These are phyloP conservation scores for Plantago lanceolata DNA, from an alignment of 305 asterid genomes.

Conservation along the genomic window DNA sequence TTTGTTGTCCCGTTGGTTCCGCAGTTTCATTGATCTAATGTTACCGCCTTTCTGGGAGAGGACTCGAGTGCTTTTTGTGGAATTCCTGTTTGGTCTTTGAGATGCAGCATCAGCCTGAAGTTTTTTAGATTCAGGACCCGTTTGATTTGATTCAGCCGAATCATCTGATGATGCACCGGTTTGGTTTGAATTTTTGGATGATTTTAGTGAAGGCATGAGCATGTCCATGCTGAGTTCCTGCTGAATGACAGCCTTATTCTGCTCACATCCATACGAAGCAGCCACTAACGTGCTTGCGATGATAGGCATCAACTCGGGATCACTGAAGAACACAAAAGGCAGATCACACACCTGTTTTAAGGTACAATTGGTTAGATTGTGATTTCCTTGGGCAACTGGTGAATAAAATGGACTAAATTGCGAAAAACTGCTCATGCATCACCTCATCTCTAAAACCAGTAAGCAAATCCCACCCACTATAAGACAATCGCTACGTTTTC, in stretches of 20 bases:
- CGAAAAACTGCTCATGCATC: background rate
- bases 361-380: conserved; percentile 27
- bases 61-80: conserved; percentile 37
- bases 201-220: conserved; percentile 81
- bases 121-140: conserved; percentile 42
- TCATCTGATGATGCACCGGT: conserved; percentile 36
- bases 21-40: conserved; percentile 38
- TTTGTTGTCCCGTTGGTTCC: conserved; percentile 61
- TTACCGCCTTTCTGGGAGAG: conserved; percentile 47
- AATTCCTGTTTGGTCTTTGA: conserved; percentile 41
- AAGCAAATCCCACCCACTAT: background rate
- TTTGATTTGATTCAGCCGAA: conserved; percentile 38
- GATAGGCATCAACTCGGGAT: conserved; percentile 86
- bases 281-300: conserved; percentile 83
- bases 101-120: conserved; percentile 39
- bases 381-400: background rate
- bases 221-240: conserved; percentile 98
- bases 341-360: conserved; percentile 83
- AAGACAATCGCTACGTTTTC: background rate
- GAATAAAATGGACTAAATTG: conserved; percentile 1
- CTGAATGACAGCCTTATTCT: conserved; percentile 83
- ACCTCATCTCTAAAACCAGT: background rate
- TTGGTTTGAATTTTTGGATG: conserved; percentile 49
- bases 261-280: conserved; percentile 86
- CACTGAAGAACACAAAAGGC: conserved; percentile 90